These are phyloP conservation scores for Collybia sordida DNA, from an alignment of 768 basidiomycete genomes.

Conservation along the genomic window DNA sequence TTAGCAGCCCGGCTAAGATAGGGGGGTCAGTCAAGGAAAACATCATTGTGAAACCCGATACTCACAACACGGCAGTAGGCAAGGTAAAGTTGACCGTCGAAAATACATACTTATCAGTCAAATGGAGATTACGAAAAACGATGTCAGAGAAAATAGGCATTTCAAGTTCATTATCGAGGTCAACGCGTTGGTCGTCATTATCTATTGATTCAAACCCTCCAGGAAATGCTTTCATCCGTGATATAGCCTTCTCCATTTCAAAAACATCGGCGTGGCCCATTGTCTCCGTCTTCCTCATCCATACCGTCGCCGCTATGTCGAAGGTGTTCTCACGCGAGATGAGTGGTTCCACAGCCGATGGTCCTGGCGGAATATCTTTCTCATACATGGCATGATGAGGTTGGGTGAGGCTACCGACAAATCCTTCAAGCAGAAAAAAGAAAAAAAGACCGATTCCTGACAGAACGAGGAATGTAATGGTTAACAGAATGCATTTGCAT, in stretches of 20 bases:
- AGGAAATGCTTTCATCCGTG: background rate
- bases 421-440: too few species aligned
- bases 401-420: too few species aligned
- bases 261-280: background rate
- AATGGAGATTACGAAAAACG: slow-evolving; percentile 19
- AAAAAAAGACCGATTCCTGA: too few species aligned
- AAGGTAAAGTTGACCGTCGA: slow-evolving; percentile 21
- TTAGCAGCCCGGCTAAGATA: slow-evolving; percentile 3
- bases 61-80: slow-evolving; percentile 19
- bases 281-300: slow-evolving; percentile 17
- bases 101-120: slow-evolving; percentile 18
- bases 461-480: too few species aligned
- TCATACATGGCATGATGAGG: too few species aligned
- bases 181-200: slow-evolving; percentile 5
- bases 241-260: background rate
- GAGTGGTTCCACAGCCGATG: slow-evolving; percentile 20
- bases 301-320: slow-evolving; percentile 25
- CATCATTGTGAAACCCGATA: background rate
- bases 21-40: background rate
- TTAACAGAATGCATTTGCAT: too few species aligned
- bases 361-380: background rate
- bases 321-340: slow-evolving; percentile 20
- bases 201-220: background rate
- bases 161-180: slow-evolving; percentile 12
- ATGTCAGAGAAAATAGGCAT: slow-evolving; percentile 21